Evolutionary conservation across 352 stramenopile genomes (phyloP), one percentile per base, ranked within the genome.

Genomic region (Phytopythium vexans): DNA sequence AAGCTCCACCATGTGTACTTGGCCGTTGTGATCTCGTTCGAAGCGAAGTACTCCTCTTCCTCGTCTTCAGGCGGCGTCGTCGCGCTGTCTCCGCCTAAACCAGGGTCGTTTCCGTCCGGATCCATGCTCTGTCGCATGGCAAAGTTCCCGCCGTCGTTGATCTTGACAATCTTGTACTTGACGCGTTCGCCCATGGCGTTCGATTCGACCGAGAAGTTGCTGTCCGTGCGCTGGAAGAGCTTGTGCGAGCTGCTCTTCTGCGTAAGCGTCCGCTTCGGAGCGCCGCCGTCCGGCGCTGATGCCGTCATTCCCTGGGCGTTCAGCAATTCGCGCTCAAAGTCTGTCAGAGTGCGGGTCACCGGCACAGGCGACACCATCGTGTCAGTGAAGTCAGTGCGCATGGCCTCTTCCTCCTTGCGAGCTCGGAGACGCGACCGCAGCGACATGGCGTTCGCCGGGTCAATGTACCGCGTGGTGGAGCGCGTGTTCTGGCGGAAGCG

Each of bases 1-100:
- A 95, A 94, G 56, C 74, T 93, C 84, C 84, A 95, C 82, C 81
- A 92, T 55, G 85, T 92, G 61, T 94, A 95, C 68, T 95, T 73
- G 12, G 81, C 90, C 40, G 86, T 95, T 55, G 77, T 84, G 51
- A 95, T 77, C 55, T 91, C 82, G 64, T 94, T 94, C 2, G 74
- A 82, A 8, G 75, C 64, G 37, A 89, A 92, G 32, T 71, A 59
- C 15, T 70, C 58, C 38, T 83, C 72, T 2, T 31, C 12, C 4
- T 78, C 62, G 1, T 63, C 60, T 27, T 27, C 21, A 27, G 21
- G 21, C 0, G n/a, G 21, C 2, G 39, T 40, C 1, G 33, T 42
- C 6, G 40, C 47, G 2, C 34, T 41, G 5, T 37, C 52, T 31
- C 10, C 40, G 8, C 39, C 27, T 4, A 2, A n/a, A 32, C 10